These are phyloP conservation scores for Ogataea minuta DNA, from an alignment of 805 yeast genomes.

Conservation along the genomic window DNA sequence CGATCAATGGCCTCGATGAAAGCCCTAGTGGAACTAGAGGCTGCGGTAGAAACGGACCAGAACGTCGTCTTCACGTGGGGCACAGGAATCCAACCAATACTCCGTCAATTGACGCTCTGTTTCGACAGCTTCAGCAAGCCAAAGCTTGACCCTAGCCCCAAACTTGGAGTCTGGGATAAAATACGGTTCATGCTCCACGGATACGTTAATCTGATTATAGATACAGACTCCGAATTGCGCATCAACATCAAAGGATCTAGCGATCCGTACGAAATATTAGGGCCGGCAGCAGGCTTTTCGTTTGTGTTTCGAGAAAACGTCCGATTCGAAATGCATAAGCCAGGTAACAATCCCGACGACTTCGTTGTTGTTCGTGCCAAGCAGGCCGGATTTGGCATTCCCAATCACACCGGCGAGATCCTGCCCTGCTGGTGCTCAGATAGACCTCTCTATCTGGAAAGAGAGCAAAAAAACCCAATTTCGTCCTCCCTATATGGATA, in stretches of 20 bases:
- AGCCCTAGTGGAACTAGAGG: constrained; percentile 57
- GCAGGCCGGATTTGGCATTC: constrained; percentile 66
- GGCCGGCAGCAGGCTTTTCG: constrained; percentile 71
- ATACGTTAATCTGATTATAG: constrained; percentile 40
- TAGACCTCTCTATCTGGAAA: constrained; percentile 46
- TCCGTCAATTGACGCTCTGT: constrained; percentile 73
- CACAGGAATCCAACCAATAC: constrained; percentile 76
- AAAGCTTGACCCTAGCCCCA: constrained; percentile 80
- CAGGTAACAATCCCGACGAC: constrained; percentile 59
- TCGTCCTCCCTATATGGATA: constrained; percentile 28
- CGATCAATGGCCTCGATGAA: constrained; percentile 77
- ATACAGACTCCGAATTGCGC: constrained; percentile 47
- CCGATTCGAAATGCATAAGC: constrained; percentile 56
- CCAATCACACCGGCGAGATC: constrained; percentile 62
- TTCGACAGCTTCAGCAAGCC: constrained; percentile 87
- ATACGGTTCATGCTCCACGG: constrained; percentile 77
- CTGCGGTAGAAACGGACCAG: constrained; percentile 50
- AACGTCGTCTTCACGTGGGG: constrained; percentile 83
- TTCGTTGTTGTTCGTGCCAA: constrained; percentile 65
- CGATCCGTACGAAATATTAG: constrained; percentile 73
- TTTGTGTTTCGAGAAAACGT: constrained; percentile 68
- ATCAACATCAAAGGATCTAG: constrained; percentile 70
- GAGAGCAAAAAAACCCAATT: constrained; percentile 23
- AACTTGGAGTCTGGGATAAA: constrained; percentile 93
- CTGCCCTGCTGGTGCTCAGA: constrained; percentile 59